phyloP scores from a whole-genome alignment of 257 asterid genomes.

The Scutellaria baicalensis region DNA sequence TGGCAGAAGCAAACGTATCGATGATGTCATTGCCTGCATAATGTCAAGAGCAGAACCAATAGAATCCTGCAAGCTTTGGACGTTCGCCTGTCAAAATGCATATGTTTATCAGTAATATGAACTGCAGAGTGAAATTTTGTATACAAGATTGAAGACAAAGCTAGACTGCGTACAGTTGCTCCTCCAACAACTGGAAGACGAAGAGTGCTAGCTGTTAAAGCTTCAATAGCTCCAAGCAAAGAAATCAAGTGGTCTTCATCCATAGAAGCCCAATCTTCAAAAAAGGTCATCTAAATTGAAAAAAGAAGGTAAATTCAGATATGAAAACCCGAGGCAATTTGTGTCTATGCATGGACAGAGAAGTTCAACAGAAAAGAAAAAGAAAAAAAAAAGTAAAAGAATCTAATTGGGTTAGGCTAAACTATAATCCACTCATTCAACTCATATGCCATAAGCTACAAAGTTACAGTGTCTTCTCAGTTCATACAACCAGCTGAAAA shows the following conservation, averaged over 20 bases:
- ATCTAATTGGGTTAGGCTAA: background rate
- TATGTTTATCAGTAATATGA: slow-evolving; percentile 2
- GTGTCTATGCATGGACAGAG: background rate
- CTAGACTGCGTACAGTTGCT: slow-evolving; percentile 53
- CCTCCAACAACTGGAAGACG: slow-evolving; percentile 85
- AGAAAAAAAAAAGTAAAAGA: background rate
- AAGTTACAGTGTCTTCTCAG: background rate
- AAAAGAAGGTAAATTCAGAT: slow-evolving; percentile 14
- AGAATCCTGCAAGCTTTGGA: slow-evolving; percentile 76
- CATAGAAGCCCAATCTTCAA: slow-evolving; percentile 69
- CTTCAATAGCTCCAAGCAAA: slow-evolving; percentile 79
- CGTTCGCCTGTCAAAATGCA: slow-evolving; percentile 44
- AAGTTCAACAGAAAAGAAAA: background rate
- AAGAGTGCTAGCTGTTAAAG: slow-evolving; percentile 87
- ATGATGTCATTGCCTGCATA: slow-evolving; percentile 66
- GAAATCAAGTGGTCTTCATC: slow-evolving; percentile 70
- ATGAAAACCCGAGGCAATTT: background rate
- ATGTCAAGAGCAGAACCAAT: slow-evolving; percentile 69
- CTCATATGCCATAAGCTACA: background rate
- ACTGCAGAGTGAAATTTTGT: background rate
- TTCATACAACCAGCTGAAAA: background rate
- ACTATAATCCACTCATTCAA: background rate
- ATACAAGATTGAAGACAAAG: background rate
- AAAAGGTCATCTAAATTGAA: slow-evolving; percentile 37
- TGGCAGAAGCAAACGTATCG: slow-evolving; percentile 45